Base-by-base conservation (phyloP, 2,329 filamentous ascomycete species). In the Colletotrichum somersetense region DNA sequence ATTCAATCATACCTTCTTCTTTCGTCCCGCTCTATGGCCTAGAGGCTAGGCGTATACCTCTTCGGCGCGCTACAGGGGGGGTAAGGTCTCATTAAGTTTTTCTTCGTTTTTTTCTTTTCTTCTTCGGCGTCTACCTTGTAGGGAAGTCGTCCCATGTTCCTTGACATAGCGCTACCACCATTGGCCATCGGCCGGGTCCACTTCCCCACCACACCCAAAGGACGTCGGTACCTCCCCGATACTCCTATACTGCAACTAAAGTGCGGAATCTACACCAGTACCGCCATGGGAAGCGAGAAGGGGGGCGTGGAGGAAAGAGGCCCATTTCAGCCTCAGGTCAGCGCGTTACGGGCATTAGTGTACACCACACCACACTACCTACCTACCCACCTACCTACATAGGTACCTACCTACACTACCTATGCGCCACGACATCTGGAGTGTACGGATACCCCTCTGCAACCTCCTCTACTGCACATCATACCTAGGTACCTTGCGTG, bases 101-200 rank as follows among this genome's bases (percentile, higher is more conserved):
- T 40, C 3, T 40, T 12, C 35, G 8, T 11, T 38, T 10, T 10
- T 5, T 38, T 38, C 40, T 38, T 33, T 48, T 50, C 50, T 50
- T 33, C 11, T 2, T 20, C 6, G 6, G 16, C 20, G n/a, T 11
- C 20, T 11, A 52, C 7, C 10, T 59, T 52, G 44, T 50, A 68
- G 59, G 59, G 53, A 64, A 64, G 59, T 69, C 66, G 59, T 72
- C 69, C 66, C 69, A 72, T 72, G 69, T 72, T 56, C 44, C 53
- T 46, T 52, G 59, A 69, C 53, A 59, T 42, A 42, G 38, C 50
- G 44, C 59, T 63, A 35, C 61, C 38, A 68, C 66, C 53, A 72
- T 64, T 53, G 59, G 53, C 50, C 69, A 55, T 69, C 53, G 66
- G 53, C 59, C 64, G 53, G 53, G 46, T 63, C 58, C 68, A 71